A percentile compares a stretch with the other conserved stretches of the same genome.
phyloP scores from a whole-genome alignment of 768 basidiomycete genomes.

The Neoboletus brunneissimus region DNA sequence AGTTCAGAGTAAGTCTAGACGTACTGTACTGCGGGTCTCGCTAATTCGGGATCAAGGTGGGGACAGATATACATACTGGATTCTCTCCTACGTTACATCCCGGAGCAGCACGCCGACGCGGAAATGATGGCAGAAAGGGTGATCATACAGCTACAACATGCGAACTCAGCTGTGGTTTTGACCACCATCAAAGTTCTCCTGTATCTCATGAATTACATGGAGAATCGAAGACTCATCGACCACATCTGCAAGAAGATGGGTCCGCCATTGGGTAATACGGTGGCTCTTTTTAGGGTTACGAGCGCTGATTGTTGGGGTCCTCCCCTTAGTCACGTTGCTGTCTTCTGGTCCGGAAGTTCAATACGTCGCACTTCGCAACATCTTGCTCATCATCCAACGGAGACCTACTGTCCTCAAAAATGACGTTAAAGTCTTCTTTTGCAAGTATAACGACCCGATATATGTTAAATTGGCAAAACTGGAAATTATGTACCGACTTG shows the following conservation, averaged over 20 bases:
- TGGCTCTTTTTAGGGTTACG: not conserved
- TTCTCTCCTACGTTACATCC: constrained; percentile 90
- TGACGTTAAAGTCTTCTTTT: constrained; percentile 99
- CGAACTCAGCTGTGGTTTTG: constrained; percentile 98
- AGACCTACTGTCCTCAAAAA: constrained; percentile 90
- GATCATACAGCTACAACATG: constrained; percentile 89
- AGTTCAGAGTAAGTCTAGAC: constrained; percentile 84
- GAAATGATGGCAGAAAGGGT: constrained; percentile 96
- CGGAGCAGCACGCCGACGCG: constrained; percentile 82
- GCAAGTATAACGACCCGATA: constrained; percentile 99
- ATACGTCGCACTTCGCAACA: constrained; percentile 96
- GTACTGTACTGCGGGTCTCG: not conserved
- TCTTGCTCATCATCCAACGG: constrained; percentile 94
- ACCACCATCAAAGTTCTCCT: constrained; percentile 96
- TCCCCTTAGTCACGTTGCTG: constrained; percentile 73
- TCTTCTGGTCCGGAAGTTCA: constrained; percentile 99
- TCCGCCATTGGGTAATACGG: constrained; percentile 77
- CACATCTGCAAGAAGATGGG: constrained; percentile 97
- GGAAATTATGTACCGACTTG: constrained; percentile 98
- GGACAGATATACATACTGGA: constrained; percentile 98
- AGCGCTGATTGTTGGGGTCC: constrained; percentile 2
- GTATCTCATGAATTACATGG: constrained; percentile 99
- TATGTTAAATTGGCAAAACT: constrained; percentile 98
- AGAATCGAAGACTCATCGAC: constrained; percentile 79
- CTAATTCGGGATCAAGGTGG: constrained; percentile 61